These are phyloP conservation scores for Penicillium sp. DNA, from an alignment of 2,329 filamentous ascomycete species.

Conservation along the genomic window DNA sequence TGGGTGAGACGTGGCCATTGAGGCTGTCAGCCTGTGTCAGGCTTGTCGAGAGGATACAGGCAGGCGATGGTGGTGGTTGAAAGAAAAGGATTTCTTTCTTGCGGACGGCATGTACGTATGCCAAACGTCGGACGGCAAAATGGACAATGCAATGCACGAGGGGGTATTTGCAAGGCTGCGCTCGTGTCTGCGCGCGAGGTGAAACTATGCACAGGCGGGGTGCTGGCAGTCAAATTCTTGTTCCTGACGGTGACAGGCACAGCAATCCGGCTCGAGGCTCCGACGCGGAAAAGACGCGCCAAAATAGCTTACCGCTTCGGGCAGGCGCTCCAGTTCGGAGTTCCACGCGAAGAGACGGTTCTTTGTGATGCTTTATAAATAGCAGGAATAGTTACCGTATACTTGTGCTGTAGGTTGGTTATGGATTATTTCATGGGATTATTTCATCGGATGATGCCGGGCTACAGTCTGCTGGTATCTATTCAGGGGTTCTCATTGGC, in stretches of 20 bases:
- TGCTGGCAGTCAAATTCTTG: background rate
- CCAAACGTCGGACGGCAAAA: background rate
- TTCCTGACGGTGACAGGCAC: background rate
- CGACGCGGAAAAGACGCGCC: conserved; percentile 8
- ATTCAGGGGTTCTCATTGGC: too few species aligned
- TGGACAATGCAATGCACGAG: background rate
- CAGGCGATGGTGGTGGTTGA: background rate
- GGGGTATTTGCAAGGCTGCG: background rate
- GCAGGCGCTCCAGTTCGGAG: too few species aligned
- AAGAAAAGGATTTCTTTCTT: background rate
- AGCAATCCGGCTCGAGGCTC: background rate
- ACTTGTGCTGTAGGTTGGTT: too few species aligned
- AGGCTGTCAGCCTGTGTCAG: background rate
- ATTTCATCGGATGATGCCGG: too few species aligned
- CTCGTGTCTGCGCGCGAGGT: background rate
- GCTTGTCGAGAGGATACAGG: background rate
- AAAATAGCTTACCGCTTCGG: conserved; percentile 10
- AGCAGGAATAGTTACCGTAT: too few species aligned
- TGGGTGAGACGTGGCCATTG: conserved; percentile 52
- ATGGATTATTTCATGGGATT: too few species aligned
- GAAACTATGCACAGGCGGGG: background rate
- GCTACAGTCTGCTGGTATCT: too few species aligned
- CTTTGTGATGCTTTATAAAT: background rate
- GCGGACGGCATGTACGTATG: background rate
- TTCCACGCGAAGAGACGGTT: too few species aligned